Conservation (phyloP, 345 rosid genomes). For the Arabidopsis suecica region DNA sequence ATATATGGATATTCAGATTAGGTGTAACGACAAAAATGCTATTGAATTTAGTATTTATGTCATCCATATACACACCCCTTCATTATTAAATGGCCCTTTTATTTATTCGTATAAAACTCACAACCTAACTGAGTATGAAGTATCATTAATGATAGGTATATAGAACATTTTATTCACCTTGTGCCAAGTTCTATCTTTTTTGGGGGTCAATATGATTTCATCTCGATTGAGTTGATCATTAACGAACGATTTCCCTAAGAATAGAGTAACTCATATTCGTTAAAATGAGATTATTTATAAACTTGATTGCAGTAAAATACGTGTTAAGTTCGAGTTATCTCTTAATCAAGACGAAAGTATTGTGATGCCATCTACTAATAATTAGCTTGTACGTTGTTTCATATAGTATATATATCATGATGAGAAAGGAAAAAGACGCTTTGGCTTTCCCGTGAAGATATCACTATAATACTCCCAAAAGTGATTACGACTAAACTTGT, state of each 20-base stretch:
- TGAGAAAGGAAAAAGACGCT: conserved; percentile 16
- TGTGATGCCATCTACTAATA: not conserved
- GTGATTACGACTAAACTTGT: conserved; percentile 10
- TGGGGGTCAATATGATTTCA: not conserved
- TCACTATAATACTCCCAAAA: conserved; percentile 14
- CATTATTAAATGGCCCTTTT: conserved; percentile 4
- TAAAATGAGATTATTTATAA: not conserved
- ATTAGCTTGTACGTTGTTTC: not conserved
- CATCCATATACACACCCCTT: conserved; percentile 1
- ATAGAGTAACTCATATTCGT: not conserved
- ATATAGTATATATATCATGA: not conserved
- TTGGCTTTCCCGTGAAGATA: conserved; percentile 33
- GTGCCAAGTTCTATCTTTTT: not conserved
- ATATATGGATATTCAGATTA: not conserved
- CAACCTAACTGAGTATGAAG: conserved; percentile 14
- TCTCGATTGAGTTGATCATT: not conserved
- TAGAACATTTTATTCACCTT: not conserved
- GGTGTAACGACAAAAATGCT: conserved; percentile 35
- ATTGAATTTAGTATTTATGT: conserved; percentile 28
- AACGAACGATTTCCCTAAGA: not conserved
- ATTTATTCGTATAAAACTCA: not conserved
- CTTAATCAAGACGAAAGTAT: not conserved
- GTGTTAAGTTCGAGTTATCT: not conserved
- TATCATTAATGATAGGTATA: conserved; percentile 10
- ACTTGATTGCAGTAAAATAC: not conserved